These are phyloP conservation scores for Eragrostis curvula DNA, from an alignment of 176 grass and related monocot species.

Conservation along the genomic window DNA sequence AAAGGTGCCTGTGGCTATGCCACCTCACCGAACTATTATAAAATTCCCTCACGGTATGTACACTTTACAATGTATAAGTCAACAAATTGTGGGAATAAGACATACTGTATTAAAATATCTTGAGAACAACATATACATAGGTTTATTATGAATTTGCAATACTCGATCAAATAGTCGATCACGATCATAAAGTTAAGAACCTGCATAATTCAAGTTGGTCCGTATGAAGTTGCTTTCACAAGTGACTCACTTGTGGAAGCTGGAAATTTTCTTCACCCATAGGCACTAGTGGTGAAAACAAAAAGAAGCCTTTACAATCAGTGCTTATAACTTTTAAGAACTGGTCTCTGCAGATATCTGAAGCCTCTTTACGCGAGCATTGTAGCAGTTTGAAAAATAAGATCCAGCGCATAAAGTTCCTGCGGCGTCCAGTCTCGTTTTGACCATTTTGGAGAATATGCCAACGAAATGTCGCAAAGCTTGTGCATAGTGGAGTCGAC, in stretches of 20 bases:
- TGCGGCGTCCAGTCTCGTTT: conserved; percentile 33
- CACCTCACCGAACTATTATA: neutral
- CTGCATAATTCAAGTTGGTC: neutral
- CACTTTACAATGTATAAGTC: neutral
- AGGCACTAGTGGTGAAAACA: conserved; percentile 17
- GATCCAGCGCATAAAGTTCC: conserved; percentile 25
- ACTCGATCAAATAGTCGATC: neutral
- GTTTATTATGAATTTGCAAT: neutral
- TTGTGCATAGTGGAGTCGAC: conserved; percentile 44
- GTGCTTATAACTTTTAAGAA: neutral
- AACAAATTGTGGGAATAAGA: neutral
- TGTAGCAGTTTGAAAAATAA: conserved; percentile 39
- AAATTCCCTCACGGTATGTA: neutral
- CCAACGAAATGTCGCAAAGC: conserved; percentile 45
- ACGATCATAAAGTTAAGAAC: neutral
- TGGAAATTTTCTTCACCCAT: conserved; percentile 20
- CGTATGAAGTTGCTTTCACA: conserved; percentile 1
- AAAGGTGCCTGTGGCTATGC: neutral
- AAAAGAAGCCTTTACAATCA: neutral
- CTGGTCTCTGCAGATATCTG: conserved; percentile 35
- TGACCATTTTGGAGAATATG: conserved; percentile 23
- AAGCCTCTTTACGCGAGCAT: conserved; percentile 7
- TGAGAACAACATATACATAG: neutral
- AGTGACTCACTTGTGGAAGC: conserved; percentile 36
- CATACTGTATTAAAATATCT: neutral